Conservation (phyloP, 148 eudicot species). For the Cornus florida region DNA sequence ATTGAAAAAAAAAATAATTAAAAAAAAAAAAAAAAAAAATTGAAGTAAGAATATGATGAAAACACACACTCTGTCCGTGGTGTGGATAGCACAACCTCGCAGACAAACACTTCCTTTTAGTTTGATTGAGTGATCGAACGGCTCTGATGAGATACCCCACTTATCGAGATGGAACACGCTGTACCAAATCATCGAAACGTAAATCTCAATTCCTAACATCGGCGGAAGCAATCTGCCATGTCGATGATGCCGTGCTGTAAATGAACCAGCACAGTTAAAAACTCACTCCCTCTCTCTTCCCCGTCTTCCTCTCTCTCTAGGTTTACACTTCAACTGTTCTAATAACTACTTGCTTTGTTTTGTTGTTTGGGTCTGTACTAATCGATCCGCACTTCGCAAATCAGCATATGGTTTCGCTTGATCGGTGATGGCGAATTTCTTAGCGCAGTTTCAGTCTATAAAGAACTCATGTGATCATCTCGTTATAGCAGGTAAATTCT, state of each 20-base stretch:
- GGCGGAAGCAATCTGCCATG: background rate
- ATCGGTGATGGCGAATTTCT: slow-evolving; percentile 82
- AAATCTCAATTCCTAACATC: background rate
- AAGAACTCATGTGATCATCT: slow-evolving; percentile 65
- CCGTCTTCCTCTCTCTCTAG: background rate
- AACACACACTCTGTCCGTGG: too few species aligned
- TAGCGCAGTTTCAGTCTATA: slow-evolving; percentile 87
- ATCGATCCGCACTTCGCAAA: background rate
- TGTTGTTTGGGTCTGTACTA: background rate
- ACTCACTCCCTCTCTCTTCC: background rate
- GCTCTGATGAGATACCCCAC: too few species aligned
- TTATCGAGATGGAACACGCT: too few species aligned
- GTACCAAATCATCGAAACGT: background rate
- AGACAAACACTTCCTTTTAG: too few species aligned
- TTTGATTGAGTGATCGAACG: too few species aligned
- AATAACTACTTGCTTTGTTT: background rate
- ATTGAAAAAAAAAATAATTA: too few species aligned
- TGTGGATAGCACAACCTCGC: too few species aligned
- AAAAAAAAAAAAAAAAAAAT: too few species aligned
- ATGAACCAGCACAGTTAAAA: background rate
- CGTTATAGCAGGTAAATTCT: slow-evolving; percentile 65
- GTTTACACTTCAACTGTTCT: background rate
- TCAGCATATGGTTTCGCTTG: slow-evolving; percentile 41
- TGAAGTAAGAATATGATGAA: too few species aligned
- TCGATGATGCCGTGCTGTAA: background rate